Evolutionary conservation across 1,139 yeast species (phyloP).

Genomic region (Magnusiomyces tetraspermus): DNA sequence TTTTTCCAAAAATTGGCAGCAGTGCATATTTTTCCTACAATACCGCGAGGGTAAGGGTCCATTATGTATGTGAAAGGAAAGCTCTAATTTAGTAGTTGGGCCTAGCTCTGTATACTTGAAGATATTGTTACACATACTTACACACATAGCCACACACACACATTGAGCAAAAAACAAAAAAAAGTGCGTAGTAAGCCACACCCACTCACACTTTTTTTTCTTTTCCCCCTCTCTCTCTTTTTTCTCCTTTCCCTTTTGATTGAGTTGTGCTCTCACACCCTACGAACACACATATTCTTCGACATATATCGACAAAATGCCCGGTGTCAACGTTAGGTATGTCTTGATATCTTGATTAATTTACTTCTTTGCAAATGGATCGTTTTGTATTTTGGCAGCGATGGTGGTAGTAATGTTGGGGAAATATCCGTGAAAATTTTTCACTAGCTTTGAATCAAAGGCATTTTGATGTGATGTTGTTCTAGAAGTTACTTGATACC

Average conservation of each 20-base stretch:
- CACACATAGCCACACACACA: neutral
- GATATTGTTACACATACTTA: too few relatives aligned
- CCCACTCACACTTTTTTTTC: slow-evolving; percentile 3
- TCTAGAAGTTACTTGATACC: too few relatives aligned
- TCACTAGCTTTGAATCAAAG: too few relatives aligned
- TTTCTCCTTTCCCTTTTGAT: neutral
- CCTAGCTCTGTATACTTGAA: too few relatives aligned
- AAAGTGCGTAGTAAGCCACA: neutral
- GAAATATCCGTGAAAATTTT: too few relatives aligned
- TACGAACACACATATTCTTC: neutral
- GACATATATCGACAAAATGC: slow-evolving; percentile 48
- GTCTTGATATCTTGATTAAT: slow-evolving; percentile 39
- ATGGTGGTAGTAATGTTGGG: too few relatives aligned
- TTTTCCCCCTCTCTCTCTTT: neutral
- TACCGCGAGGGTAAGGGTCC: too few relatives aligned
- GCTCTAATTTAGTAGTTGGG: too few relatives aligned
- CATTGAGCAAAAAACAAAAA: neutral
- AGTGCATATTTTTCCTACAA: too few relatives aligned
- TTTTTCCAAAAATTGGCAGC: too few relatives aligned
- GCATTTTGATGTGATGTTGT: too few relatives aligned
- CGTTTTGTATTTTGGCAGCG: neutral
- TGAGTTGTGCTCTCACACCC: neutral
- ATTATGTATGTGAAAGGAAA: too few relatives aligned
- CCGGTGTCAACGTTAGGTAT: slow-evolving; percentile 98
- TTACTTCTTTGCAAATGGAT: neutral